Percentiles rank a stretch among this genome's conserved stretches.
These are phyloP conservation scores for Shiraia sp. DNA, from an alignment of 2,329 filamentous ascomycete species.

Conservation along the genomic window DNA sequence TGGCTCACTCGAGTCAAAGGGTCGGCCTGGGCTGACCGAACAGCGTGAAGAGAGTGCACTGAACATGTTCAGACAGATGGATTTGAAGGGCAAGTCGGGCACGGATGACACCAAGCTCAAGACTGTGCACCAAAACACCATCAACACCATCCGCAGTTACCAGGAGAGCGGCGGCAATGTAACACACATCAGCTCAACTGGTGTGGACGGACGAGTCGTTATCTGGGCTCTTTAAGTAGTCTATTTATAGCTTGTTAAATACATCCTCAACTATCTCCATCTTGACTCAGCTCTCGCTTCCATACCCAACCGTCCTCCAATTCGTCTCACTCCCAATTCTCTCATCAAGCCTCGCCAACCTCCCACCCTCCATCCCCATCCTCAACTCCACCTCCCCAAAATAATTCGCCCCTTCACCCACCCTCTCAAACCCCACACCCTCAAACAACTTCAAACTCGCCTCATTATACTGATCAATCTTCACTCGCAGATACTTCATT, in stretches of 20 bases:
- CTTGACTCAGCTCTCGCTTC: not conserved
- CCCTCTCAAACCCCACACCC: conserved; percentile 59
- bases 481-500: conserved; percentile 60
- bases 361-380: conserved; percentile 1
- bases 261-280: conserved; percentile 1
- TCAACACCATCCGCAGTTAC: conserved; percentile 80
- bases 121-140: conserved; percentile 95
- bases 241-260: not conserved
- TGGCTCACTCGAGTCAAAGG: conserved; percentile 78
- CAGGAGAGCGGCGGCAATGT: conserved; percentile 67
- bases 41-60: conserved; percentile 87
- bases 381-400: conserved; percentile 67
- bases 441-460: conserved; percentile 65
- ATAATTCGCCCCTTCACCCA: conserved; percentile 59
- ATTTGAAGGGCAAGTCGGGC: conserved; percentile 80
- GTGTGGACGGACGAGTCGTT: conserved; percentile 54
- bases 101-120: conserved; percentile 89
- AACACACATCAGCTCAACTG: conserved; percentile 74
- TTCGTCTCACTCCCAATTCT: not conserved
- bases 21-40: conserved; percentile 60
- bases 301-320: not conserved
- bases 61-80: conserved; percentile 99
- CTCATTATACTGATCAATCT: conserved; percentile 62
- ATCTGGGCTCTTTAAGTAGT: conserved; percentile 50
- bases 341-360: not conserved